A percentile compares a stretch with the other conserved stretches of the same genome.
These are phyloP conservation scores for Salix caprea DNA, from an alignment of 345 rosid species.

Conservation along the genomic window DNA sequence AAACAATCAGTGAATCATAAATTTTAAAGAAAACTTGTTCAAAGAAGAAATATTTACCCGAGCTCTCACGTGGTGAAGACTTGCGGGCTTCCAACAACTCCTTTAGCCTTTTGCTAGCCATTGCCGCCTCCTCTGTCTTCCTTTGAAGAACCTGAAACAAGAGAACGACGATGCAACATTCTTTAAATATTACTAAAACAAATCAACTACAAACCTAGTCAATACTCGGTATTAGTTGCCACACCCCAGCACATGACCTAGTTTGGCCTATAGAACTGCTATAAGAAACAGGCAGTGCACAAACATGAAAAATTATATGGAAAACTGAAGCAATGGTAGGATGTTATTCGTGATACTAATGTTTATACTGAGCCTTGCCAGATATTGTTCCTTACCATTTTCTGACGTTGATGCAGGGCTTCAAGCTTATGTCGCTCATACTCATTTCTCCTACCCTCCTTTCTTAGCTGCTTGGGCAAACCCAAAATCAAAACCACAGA, in stretches of 20 bases:
- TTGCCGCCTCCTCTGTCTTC: conserved; percentile 98
- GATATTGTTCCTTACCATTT: conserved; percentile 40
- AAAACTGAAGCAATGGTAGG: too few species aligned
- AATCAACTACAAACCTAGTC: not conserved
- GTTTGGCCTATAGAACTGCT: too few species aligned
- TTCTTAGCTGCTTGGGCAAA: conserved; percentile 52
- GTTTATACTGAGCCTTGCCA: conserved; percentile 13
- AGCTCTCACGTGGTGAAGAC: conserved; percentile 68
- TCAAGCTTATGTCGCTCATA: conserved; percentile 95
- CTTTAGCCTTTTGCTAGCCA: conserved; percentile 95
- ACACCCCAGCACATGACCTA: too few species aligned
- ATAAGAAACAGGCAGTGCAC: too few species aligned
- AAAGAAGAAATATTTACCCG: conserved; percentile 37
- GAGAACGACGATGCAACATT: too few species aligned
- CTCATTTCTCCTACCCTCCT: conserved; percentile 95
- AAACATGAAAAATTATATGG: too few species aligned
- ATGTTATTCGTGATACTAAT: not conserved
- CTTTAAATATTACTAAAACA: too few species aligned
- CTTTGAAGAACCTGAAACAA: conserved; percentile 84
- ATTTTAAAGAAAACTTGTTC: not conserved
- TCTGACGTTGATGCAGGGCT: conserved; percentile 94
- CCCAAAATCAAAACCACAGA: not conserved
- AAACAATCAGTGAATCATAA: conserved; percentile 26
- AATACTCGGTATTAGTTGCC: not conserved
- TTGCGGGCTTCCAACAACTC: conserved; percentile 96